Percentiles rank a stretch among this genome's conserved stretches.
Conservation (phyloP, 2,329 filamentous ascomycete genomes). For the Xylaria sp. region DNA sequence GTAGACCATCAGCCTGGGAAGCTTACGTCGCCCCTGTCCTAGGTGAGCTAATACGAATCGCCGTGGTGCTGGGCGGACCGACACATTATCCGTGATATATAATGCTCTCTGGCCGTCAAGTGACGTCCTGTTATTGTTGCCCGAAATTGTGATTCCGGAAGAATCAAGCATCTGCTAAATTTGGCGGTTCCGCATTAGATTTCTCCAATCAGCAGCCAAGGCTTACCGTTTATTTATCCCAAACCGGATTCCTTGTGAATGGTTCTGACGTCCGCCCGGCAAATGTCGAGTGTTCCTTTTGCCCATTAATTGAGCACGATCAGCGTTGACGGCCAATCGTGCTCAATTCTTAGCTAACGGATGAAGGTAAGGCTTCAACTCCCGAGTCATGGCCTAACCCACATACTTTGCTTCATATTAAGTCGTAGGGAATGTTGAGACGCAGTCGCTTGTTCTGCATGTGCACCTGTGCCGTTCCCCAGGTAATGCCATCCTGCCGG, state of each 20-base stretch:
- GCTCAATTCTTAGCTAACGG: neutral
- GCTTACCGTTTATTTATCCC: slow-evolving; percentile 33
- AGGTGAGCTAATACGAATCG: slow-evolving; percentile 15
- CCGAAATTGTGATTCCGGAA: slow-evolving; percentile 32
- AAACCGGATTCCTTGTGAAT: slow-evolving; percentile 21
- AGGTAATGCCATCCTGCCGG: slow-evolving; percentile 39
- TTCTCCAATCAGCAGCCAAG: slow-evolving; percentile 27
- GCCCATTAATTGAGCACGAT: slow-evolving; percentile 25
- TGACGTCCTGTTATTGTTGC: slow-evolving; percentile 28
- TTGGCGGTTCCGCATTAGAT: slow-evolving; percentile 20
- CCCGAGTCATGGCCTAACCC: slow-evolving; percentile 30
- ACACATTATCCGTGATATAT: slow-evolving; percentile 33
- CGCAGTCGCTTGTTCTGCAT: slow-evolving; percentile 3
- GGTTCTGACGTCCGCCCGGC: slow-evolving; percentile 19
- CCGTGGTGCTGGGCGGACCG: slow-evolving; percentile 18
- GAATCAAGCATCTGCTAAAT: slow-evolving; percentile 29
- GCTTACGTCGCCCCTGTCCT: slow-evolving; percentile 16
- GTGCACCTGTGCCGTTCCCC: slow-evolving; percentile 28
- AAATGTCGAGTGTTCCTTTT: slow-evolving; percentile 24
- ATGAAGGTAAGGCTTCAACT: slow-evolving; percentile 31
- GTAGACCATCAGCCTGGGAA: neutral
- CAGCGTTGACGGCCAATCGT: slow-evolving; percentile 23
- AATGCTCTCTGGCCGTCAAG: slow-evolving; percentile 22
- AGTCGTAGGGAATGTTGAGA: slow-evolving; percentile 15
- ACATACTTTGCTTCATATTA: slow-evolving; percentile 28